A percentile compares a stretch with the other conserved stretches of the same genome.
These are phyloP conservation scores for Paraurostyla sp. DNA, from an alignment of 73 alveolate species.

Conservation along the genomic window DNA sequence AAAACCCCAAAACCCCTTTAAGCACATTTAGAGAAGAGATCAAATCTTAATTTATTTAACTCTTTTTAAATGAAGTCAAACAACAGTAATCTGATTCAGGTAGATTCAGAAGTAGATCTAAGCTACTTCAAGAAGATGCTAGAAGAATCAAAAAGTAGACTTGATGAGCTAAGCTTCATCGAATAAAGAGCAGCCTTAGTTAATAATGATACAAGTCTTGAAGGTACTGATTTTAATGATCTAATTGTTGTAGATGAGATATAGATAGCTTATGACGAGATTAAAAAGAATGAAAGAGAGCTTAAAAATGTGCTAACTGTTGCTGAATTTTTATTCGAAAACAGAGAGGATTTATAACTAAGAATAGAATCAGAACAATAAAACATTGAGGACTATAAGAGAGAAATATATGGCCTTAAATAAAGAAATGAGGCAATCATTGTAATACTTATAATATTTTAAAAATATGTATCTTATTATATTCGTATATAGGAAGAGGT, in stretches of 20 bases:
- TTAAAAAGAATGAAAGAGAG: constrained; percentile 24
- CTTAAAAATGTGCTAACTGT: constrained; percentile 7
- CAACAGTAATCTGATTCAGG: not conserved
- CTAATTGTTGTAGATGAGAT: not conserved
- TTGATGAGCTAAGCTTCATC: constrained; percentile 4
- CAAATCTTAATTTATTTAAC: too few relatives aligned
- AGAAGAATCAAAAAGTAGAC: constrained; percentile 4
- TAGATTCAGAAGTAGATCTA: constrained; percentile 4
- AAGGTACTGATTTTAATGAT: not conserved
- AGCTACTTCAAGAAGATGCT: constrained; percentile 25
- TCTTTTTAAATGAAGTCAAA: too few relatives aligned
- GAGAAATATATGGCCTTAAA: not conserved
- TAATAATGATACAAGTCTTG: not conserved
- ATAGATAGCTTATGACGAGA: constrained; percentile 43
- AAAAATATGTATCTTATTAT: too few relatives aligned
- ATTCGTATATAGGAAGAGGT: constrained; percentile 40
- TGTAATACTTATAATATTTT: not conserved
- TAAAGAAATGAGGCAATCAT: not conserved
- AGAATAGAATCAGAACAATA: not conserved
- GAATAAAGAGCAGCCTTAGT: constrained; percentile 27
- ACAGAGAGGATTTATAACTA: not conserved
- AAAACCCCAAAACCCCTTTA: too few relatives aligned
- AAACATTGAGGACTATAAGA: not conserved
- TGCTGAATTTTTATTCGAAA: constrained; percentile 39
- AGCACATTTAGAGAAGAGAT: too few relatives aligned